phyloP scores from a whole-genome alignment of 805 yeast genomes.

The Metschnikowia rubicola region DNA sequence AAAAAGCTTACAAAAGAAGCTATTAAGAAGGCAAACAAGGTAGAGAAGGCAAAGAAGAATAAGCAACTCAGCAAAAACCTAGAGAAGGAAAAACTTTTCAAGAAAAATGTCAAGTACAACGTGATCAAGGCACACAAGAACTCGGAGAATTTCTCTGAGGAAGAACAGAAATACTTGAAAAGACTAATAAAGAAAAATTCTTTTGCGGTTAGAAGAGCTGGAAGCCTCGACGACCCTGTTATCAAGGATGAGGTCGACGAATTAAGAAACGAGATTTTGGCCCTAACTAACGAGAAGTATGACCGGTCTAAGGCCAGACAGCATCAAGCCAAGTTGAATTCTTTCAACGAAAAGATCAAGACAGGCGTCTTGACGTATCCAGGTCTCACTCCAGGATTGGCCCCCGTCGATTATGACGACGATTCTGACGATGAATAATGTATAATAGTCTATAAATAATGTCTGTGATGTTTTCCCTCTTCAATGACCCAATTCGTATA shows the following conservation, averaged over 20 bases:
- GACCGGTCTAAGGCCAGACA: constrained; percentile 25
- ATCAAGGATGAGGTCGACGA: constrained; percentile 30
- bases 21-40: constrained; percentile 17
- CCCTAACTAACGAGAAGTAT: constrained; percentile 19
- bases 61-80: constrained; percentile 26
- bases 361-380: constrained; percentile 46
- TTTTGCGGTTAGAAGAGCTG: constrained; percentile 25
- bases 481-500: constrained; percentile 47
- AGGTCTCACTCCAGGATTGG: constrained; percentile 82
- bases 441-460: constrained; percentile 14
- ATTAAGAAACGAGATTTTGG: constrained; percentile 26
- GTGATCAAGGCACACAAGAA: constrained; percentile 33
- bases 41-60: constrained; percentile 21
- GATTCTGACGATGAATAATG: constrained; percentile 24
- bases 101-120: constrained; percentile 36
- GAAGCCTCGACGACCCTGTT: constrained; percentile 31
- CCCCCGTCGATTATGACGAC: constrained; percentile 60
- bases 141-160: constrained; percentile 23
- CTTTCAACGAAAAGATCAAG: constrained; percentile 38
- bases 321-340: constrained; percentile 18
- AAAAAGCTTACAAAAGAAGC: constrained; percentile 18
- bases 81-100: constrained; percentile 30
- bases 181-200: constrained; percentile 38
- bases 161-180: constrained; percentile 36
- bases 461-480: constrained; percentile 1